These are phyloP conservation scores for Mrakia hoshinonis DNA, from an alignment of 768 basidiomycete genomes.

Conservation along the genomic window DNA sequence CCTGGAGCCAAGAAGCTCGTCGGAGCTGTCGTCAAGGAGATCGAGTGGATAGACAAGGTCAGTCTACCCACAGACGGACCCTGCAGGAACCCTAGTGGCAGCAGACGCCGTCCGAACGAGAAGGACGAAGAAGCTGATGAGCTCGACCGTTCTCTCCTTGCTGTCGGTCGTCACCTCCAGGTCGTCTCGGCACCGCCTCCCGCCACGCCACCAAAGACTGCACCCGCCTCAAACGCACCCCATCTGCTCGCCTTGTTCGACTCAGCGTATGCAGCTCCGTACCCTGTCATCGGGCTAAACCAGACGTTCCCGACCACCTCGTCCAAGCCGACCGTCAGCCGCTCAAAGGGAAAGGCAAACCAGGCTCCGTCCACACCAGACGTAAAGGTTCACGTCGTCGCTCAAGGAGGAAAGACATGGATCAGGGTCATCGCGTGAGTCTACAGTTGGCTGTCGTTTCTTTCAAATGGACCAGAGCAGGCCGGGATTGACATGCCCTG, in stretches of 20 bases:
- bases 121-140: not conserved
- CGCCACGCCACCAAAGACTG: not conserved
- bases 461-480: not conserved
- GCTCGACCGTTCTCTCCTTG: not conserved
- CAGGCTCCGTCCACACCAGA: constrained; percentile 35
- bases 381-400: constrained; percentile 71
- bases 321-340: not conserved
- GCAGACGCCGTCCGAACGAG: not conserved
- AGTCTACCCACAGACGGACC: not conserved
- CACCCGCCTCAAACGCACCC: constrained; percentile 26
- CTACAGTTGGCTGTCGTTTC: too few species aligned
- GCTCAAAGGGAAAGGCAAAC: constrained; percentile 34
- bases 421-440: constrained; percentile 53
- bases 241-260: constrained; percentile 31
- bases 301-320: constrained; percentile 8
- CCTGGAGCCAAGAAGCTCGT: constrained; percentile 45
- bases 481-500: not conserved
- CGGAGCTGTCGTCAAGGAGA: constrained; percentile 46
- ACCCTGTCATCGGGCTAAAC: constrained; percentile 14
- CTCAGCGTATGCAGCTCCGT: not conserved
- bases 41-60: constrained; percentile 45
- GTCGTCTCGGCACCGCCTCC: constrained; percentile 24
- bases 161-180: not conserved
- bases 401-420: constrained; percentile 66
- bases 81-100: not conserved